These are phyloP conservation scores for Hamamelis virginiana DNA, from an alignment of 164 flowering plant species.

Conservation along the genomic window DNA sequence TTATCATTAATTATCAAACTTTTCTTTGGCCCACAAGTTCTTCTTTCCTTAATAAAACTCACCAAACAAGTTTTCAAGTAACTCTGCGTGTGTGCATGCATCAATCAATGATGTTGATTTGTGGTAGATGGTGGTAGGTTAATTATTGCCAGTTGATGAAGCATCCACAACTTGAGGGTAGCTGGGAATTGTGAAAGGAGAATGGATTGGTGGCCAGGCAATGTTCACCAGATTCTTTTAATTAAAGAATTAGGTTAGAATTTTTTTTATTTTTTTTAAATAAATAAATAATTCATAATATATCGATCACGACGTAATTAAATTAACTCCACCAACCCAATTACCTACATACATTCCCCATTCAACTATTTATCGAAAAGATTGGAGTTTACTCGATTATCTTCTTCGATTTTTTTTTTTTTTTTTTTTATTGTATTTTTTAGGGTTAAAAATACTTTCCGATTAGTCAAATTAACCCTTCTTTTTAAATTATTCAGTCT, in stretches of 20 bases:
- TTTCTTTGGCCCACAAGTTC: too few species aligned
- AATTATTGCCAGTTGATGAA: background rate
- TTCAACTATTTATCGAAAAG: background rate
- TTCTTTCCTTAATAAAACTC: too few species aligned
- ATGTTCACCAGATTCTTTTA: background rate
- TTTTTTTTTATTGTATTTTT: too few species aligned
- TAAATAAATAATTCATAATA: too few species aligned
- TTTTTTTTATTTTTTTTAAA: too few species aligned
- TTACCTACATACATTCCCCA: background rate
- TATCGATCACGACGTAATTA: background rate
- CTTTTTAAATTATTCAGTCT: background rate
- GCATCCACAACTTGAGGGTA: background rate
- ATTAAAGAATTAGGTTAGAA: background rate
- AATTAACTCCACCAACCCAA: slow-evolving; percentile 1
- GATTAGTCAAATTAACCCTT: background rate
- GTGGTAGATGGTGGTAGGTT: slow-evolving; percentile 10
- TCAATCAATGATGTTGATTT: too few species aligned
- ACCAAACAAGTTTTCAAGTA: background rate
- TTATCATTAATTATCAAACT: too few species aligned
- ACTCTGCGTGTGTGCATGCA: too few species aligned
- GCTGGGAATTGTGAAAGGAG: background rate
- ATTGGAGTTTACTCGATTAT: too few species aligned
- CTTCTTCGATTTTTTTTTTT: too few species aligned
- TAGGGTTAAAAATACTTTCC: too few species aligned
- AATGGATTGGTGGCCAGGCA: background rate